A percentile compares a stretch with the other conserved stretches of the same genome.
Evolutionary conservation across 169 alveolate genomes (phyloP).

Genomic region (Perkinsus olseni): DNA sequence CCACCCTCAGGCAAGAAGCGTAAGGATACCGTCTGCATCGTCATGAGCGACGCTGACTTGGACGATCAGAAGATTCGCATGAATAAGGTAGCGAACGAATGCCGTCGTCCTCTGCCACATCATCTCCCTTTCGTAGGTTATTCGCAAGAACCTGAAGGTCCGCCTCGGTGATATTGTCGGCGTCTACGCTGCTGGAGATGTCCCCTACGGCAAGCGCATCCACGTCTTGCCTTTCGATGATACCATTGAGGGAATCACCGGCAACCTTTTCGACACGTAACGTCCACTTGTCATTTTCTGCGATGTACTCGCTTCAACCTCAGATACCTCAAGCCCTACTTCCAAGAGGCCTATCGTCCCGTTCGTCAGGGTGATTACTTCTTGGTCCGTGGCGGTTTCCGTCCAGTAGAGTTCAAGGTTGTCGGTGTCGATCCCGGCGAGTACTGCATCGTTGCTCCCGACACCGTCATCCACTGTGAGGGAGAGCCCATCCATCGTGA

Average conservation of each 20-base stretch:
- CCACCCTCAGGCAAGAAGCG: slow-evolving; percentile 70
- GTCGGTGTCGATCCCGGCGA: slow-evolving; percentile 99
- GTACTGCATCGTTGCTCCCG: slow-evolving; percentile 98
- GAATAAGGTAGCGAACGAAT: slow-evolving; percentile 76
- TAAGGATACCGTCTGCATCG: slow-evolving; percentile 95
- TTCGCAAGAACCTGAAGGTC: slow-evolving; percentile 93
- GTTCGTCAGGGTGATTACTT: slow-evolving; percentile 97
- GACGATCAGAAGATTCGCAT: slow-evolving; percentile 93
- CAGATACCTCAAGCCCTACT: slow-evolving; percentile 91
- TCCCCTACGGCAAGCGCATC: slow-evolving; percentile 94
- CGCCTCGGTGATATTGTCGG: slow-evolving; percentile 86
- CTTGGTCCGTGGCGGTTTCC: slow-evolving; percentile 97
- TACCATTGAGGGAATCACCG: slow-evolving; percentile 97
- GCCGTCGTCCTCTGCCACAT: too few species aligned
- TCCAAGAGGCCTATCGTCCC: slow-evolving; percentile 98
- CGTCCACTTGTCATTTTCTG: background rate
- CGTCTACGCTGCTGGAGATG: slow-evolving; percentile 91
- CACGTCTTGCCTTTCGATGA: slow-evolving; percentile 99
- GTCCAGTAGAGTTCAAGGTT: slow-evolving; percentile 98
- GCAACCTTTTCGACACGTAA: slow-evolving; percentile 89
- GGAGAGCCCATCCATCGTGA: slow-evolving; percentile 99
- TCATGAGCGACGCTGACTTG: slow-evolving; percentile 89
- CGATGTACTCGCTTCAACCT: background rate
- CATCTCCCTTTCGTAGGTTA: too few species aligned
- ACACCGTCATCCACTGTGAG: slow-evolving; percentile 77